These are phyloP conservation scores for Penicillium steckii DNA, from an alignment of 495 filamentous ascomycete species.

Conservation along the genomic window DNA sequence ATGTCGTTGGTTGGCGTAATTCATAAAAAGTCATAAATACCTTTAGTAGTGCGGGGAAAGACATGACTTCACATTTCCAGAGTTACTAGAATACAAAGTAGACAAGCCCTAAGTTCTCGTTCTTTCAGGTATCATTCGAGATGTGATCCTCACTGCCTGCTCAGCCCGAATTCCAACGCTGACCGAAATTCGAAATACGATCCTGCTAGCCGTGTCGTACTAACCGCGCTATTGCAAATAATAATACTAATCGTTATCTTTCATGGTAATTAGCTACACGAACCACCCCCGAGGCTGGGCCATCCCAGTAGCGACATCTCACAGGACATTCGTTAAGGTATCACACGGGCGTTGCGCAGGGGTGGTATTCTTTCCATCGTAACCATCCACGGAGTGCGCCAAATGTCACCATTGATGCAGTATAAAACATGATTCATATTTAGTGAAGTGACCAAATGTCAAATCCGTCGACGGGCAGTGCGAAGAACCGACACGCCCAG, in stretches of 20 bases:
- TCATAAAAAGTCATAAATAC: too few species aligned
- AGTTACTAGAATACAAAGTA: too few species aligned
- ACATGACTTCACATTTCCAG: background rate
- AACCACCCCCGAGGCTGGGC: background rate
- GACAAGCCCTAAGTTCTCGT: background rate
- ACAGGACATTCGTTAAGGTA: constrained; percentile 6
- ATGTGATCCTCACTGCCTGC: background rate
- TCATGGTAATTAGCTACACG: background rate
- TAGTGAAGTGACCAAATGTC: too few species aligned
- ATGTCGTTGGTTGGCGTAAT: too few species aligned
- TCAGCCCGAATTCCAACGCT: constrained; percentile 12
- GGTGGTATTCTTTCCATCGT: constrained; percentile 8
- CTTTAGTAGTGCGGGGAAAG: too few species aligned
- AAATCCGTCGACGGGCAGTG: background rate
- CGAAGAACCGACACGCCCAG: background rate
- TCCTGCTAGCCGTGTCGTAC: constrained; percentile 2
- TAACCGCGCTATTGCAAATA: background rate
- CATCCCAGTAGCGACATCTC: constrained; percentile 5
- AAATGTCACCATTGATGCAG: constrained; percentile 10
- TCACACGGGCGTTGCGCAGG: constrained; percentile 4
- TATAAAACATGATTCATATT: background rate
- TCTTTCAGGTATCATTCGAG: background rate
- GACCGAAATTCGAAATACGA: constrained; percentile 9
- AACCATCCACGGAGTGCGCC: background rate
- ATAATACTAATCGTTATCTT: background rate